Evolutionary conservation across 257 asterid species (phyloP).

Genomic region (Echites panduratus): DNA sequence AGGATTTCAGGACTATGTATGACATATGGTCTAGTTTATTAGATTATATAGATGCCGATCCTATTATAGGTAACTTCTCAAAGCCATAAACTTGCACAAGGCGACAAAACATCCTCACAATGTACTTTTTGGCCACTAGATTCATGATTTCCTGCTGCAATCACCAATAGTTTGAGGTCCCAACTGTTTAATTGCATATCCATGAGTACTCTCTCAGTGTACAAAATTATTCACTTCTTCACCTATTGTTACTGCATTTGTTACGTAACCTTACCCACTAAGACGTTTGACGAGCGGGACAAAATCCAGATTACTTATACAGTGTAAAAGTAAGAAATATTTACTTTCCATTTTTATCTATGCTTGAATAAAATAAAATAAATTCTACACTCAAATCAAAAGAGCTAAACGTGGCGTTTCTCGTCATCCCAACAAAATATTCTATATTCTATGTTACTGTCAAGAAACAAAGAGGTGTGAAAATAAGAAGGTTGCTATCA

Average conservation of each 20-base stretch:
- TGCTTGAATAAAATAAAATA: too few species aligned
- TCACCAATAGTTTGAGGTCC: conserved; percentile 1
- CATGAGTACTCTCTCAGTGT: too few species aligned
- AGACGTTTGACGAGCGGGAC: too few species aligned
- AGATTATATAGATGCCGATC: not conserved
- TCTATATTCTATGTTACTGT: not conserved
- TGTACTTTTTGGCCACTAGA: conserved; percentile 10
- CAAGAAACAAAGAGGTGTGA: not conserved
- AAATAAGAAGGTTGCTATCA: conserved; percentile 1
- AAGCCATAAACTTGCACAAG: not conserved
- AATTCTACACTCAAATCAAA: too few species aligned
- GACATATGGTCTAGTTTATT: not conserved
- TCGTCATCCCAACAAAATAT: not conserved
- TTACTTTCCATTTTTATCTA: too few species aligned
- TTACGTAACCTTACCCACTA: too few species aligned
- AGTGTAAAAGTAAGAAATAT: too few species aligned
- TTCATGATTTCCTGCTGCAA: conserved; percentile 1
- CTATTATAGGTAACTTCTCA: not conserved
- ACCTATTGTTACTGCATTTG: too few species aligned
- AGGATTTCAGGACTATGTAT: not conserved
- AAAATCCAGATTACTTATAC: too few species aligned
- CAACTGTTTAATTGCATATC: not conserved
- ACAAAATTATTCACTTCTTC: too few species aligned
- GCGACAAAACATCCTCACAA: conserved; percentile 5
- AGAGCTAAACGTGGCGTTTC: too few species aligned